Evolutionary conservation across 306 rosid species (phyloP).

Genomic region (Cucumis cinereus): DNA sequence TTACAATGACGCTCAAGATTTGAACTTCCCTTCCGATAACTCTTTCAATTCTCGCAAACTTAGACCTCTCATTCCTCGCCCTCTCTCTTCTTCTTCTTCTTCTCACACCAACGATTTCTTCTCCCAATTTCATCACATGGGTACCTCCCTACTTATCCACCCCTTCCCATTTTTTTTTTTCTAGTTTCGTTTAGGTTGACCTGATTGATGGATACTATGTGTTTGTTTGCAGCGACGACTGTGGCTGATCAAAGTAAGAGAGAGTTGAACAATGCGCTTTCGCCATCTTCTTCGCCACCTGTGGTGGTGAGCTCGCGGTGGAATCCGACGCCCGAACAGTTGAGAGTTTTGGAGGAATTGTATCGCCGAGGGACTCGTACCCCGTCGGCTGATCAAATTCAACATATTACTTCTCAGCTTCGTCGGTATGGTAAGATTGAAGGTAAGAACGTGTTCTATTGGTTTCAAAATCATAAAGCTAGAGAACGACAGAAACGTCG

Average conservation of each 20-base stretch:
- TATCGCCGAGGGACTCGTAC: slow-evolving; percentile 81
- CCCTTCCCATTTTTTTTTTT: no score
- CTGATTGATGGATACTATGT: no score
- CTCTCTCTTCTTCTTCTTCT: slow-evolving; percentile 25
- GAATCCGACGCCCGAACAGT: slow-evolving; percentile 93
- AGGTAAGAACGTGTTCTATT: slow-evolving; percentile 55
- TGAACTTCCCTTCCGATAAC: slow-evolving; percentile 39
- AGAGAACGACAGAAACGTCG: slow-evolving; percentile 95
- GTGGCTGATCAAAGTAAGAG: slow-evolving; percentile 46
- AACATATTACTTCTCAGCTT: slow-evolving; percentile 77
- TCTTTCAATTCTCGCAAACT: slow-evolving; percentile 54
- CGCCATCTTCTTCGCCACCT: not conserved
- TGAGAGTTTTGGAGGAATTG: slow-evolving; percentile 69
- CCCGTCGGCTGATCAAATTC: slow-evolving; percentile 89
- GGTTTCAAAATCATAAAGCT: slow-evolving; percentile 95
- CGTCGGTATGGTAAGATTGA: slow-evolving; percentile 76
- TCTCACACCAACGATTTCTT: slow-evolving; percentile 39
- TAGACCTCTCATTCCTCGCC: slow-evolving; percentile 72
- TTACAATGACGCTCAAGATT: slow-evolving; percentile 51
- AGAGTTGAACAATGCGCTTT: slow-evolving; percentile 21
- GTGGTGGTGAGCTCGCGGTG: slow-evolving; percentile 88
- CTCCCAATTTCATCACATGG: slow-evolving; percentile 60
- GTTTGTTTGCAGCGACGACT: slow-evolving; percentile 14
- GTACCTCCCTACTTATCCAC: slow-evolving; percentile 7
- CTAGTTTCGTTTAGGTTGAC: no score